Evolutionary conservation across 2,329 filamentous ascomycete genomes (phyloP).

Genomic region (Exophiala alcalophila): DNA sequence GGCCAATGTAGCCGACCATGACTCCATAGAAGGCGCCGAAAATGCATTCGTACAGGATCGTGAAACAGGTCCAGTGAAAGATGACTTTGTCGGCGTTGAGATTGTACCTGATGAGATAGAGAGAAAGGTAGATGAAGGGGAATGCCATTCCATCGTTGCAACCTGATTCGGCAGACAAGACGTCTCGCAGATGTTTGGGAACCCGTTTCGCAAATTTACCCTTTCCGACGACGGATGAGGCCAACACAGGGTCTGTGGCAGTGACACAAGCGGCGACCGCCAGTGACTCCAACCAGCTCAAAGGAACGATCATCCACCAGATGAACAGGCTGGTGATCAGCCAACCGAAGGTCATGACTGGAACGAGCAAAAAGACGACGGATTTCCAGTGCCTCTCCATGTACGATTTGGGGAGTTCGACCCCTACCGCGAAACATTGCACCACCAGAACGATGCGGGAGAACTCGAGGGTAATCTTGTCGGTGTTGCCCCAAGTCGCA

Average conservation of each 20-base stretch:
- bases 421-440: conserved; percentile 70
- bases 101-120: conserved; percentile 84
- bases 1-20: conserved; percentile 78
- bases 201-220: conserved; percentile 98
- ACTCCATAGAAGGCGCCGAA: conserved; percentile 91
- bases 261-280: conserved; percentile 90
- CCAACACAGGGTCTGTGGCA: conserved; percentile 92
- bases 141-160: conserved; percentile 99
- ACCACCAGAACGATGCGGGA: conserved; percentile 70
- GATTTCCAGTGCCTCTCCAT: conserved; percentile 99
- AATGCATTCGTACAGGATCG: conserved; percentile 91
- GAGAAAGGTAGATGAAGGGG: conserved; percentile 87
- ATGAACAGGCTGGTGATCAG: conserved; percentile 83
- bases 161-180: conserved; percentile 92
- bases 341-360: conserved; percentile 95
- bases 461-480: conserved; percentile 66
- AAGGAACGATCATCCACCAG: conserved; percentile 78
- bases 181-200: conserved; percentile 92
- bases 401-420: conserved; percentile 70
- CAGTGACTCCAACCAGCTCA: conserved; percentile 88
- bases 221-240: conserved; percentile 96
- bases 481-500: conserved; percentile 61
- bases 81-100: conserved; percentile 66
- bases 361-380: conserved; percentile 79
- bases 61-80: conserved; percentile 84